Evolutionary conservation across 306 rosid species (phyloP).

Genomic region (Gastrolobium bilobum): DNA sequence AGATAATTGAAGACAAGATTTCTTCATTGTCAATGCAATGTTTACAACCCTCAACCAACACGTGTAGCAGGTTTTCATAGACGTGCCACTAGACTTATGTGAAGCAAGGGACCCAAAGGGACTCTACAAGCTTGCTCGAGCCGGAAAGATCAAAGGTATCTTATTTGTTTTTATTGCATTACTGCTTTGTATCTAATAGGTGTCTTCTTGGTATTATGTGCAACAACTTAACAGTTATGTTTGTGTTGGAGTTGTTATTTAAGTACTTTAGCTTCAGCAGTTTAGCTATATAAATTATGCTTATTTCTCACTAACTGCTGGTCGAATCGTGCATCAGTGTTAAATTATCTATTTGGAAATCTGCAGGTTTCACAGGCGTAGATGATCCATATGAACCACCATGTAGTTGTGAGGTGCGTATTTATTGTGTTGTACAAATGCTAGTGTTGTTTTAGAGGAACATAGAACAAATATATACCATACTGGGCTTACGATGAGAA

Average conservation of each 20-base stretch:
- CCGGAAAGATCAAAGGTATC: constrained; percentile 90
- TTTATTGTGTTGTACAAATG: constrained; percentile 25
- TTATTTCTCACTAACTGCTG: background rate
- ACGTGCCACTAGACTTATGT: constrained; percentile 83
- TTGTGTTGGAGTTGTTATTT: background rate
- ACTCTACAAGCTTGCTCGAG: constrained; percentile 93
- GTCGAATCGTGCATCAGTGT: background rate
- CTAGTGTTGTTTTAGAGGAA: constrained; percentile 14
- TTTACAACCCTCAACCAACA: constrained; percentile 27
- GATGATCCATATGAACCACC: constrained; percentile 95
- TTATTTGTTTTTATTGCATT: background rate
- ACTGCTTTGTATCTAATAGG: constrained; percentile 36
- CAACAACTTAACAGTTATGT: background rate
- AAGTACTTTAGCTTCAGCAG: constrained; percentile 16
- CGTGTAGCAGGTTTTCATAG: constrained; percentile 78
- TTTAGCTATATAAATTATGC: constrained; percentile 8
- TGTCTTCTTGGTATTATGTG: constrained; percentile 21
- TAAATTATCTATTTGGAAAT: constrained; percentile 44
- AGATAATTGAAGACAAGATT: constrained; percentile 30
- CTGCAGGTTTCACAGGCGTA: constrained; percentile 91
- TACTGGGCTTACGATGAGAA: background rate
- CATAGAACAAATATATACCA: constrained; percentile 23
- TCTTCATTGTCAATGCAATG: constrained; percentile 30
- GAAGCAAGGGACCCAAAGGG: constrained; percentile 96
- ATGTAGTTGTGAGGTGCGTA: constrained; percentile 73